Conservation (phyloP, 2,329 filamentous ascomycete species). For the Lasiodiplodia hormozganensis region DNA sequence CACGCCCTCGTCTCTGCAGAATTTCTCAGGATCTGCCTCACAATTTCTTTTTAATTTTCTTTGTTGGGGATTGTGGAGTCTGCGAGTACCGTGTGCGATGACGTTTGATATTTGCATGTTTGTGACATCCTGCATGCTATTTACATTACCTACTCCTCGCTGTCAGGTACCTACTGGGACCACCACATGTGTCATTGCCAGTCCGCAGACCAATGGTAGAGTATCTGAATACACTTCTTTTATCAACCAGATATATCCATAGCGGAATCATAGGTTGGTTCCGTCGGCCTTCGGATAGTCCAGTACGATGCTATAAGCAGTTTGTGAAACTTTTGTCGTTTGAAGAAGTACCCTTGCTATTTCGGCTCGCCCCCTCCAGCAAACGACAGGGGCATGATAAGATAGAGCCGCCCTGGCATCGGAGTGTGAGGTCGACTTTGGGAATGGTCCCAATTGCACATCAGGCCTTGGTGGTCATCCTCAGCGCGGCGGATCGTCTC, state of each 20-base stretch:
- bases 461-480: neutral
- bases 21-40: neutral
- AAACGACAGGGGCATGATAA: neutral
- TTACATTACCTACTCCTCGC: neutral
- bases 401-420: neutral
- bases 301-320: neutral
- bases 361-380: neutral
- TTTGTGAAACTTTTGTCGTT: neutral
- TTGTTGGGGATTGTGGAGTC: neutral
- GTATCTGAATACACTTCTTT: neutral
- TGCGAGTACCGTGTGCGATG: too few relatives aligned
- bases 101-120: neutral
- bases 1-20: neutral
- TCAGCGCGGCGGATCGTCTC: neutral
- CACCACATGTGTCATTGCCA: neutral
- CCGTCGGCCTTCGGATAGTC: neutral
- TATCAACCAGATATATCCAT: too few relatives aligned
- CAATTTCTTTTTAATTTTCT: neutral
- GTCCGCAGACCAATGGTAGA: neutral
- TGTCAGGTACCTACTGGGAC: neutral
- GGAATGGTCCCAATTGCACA: neutral
- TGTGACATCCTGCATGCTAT: neutral
- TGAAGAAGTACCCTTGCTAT: neutral
- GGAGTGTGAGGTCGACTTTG: slow-evolving; percentile 1
- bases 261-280: neutral